A percentile compares a stretch with the other conserved stretches of the same genome.
Conservation (phyloP, 2,329 filamentous ascomycete species). For the Colletotrichum nymphaeae region DNA sequence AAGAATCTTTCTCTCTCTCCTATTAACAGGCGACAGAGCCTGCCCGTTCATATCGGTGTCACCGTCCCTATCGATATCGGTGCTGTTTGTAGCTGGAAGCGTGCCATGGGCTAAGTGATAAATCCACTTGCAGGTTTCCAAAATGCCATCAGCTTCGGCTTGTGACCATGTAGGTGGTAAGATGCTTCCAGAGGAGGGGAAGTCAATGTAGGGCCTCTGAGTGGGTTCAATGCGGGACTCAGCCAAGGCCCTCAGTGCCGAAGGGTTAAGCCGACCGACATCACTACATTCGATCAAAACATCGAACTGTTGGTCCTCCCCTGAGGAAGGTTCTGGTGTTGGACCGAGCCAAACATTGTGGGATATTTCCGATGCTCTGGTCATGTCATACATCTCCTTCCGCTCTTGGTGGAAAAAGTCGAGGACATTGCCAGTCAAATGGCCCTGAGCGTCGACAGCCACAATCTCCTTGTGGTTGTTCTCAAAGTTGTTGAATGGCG, state of each 20-base stretch:
- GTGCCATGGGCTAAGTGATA: slow-evolving; percentile 82
- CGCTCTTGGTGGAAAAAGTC: slow-evolving; percentile 93
- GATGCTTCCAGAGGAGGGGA: slow-evolving; percentile 95
- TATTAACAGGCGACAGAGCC: slow-evolving; percentile 23
- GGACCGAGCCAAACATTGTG: slow-evolving; percentile 92
- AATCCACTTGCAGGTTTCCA: slow-evolving; percentile 92
- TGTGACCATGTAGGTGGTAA: slow-evolving; percentile 87
- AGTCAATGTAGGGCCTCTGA: slow-evolving; percentile 70
- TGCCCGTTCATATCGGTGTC: slow-evolving; percentile 64
- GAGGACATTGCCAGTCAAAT: slow-evolving; percentile 79
- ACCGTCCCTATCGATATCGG: slow-evolving; percentile 56
- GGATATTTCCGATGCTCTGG: slow-evolving; percentile 87
- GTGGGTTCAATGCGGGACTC: slow-evolving; percentile 58
- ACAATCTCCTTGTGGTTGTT: slow-evolving; percentile 76
- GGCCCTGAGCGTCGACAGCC: slow-evolving; percentile 77
- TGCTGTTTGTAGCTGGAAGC: slow-evolving; percentile 41
- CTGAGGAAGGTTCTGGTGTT: slow-evolving; percentile 76
- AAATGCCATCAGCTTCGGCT: slow-evolving; percentile 82
- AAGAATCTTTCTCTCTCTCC: slow-evolving; percentile 74
- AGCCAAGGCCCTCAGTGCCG: slow-evolving; percentile 72
- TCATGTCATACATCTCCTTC: slow-evolving; percentile 94
- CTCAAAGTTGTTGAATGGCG: slow-evolving; percentile 79
- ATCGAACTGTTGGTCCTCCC: slow-evolving; percentile 76
- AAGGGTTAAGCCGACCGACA: slow-evolving; percentile 79
- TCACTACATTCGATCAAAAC: slow-evolving; percentile 91